Conservation (phyloP, 1,284 basidiomycete species). For the Cystobasidium sp. region DNA sequence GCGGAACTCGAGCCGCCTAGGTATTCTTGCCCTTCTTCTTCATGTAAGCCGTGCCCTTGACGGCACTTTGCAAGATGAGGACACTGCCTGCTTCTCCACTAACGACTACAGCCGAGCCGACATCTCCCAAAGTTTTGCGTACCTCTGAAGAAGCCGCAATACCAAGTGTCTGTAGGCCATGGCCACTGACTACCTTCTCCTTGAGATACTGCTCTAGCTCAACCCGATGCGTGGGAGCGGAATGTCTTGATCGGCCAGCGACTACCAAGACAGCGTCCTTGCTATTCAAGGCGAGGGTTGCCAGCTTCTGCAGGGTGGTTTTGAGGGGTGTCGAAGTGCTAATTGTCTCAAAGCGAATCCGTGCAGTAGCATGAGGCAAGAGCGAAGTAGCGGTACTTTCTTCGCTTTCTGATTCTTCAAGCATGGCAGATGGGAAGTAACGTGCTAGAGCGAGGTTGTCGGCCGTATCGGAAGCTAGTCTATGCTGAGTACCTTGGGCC, state of each 20-base stretch:
- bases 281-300: constrained; percentile 54
- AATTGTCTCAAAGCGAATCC: constrained; percentile 66
- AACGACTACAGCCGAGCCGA: constrained; percentile 59
- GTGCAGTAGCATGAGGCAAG: constrained; percentile 51
- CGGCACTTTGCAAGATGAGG: constrained; percentile 34
- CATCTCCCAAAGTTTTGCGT: constrained; percentile 78
- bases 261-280: constrained; percentile 66
- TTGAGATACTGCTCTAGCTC: constrained; percentile 71
- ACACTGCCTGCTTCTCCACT: constrained; percentile 41
- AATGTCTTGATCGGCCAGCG: constrained; percentile 69
- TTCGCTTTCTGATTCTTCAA: constrained; percentile 17
- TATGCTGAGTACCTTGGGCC: constrained; percentile 64
- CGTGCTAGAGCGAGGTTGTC: constrained; percentile 64
- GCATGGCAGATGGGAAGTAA: constrained; percentile 44
- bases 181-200: constrained; percentile 57
- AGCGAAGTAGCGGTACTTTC: constrained; percentile 41
- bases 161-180: constrained; percentile 57
- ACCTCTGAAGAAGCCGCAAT: constrained; percentile 65
- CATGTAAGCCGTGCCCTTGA: constrained; percentile 36
- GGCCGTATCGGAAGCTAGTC: constrained; percentile 71
- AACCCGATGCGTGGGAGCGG: constrained; percentile 65
- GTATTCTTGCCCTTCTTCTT: constrained; percentile 38
- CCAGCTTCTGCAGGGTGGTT: constrained; percentile 61
- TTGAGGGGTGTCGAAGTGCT: constrained; percentile 65
- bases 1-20: neutral